These are phyloP conservation scores for Hemisphaericaspora xylofermentans DNA, from an alignment of 1,139 yeast genomes.

Conservation along the genomic window DNA sequence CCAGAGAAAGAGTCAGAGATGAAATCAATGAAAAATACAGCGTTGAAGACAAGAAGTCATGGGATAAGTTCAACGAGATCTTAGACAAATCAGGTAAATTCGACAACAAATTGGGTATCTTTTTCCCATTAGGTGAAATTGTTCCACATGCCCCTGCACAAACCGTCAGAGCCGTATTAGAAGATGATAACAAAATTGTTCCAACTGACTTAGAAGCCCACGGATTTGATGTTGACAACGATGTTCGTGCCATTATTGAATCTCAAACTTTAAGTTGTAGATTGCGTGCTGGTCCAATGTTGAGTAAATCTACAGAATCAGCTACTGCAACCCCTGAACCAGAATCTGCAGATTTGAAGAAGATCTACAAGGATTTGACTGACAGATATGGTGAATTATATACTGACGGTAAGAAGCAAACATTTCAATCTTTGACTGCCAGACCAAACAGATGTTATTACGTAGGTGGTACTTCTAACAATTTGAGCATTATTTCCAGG, in stretches of 20 bases:
- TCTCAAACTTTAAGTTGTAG: conserved; percentile 86
- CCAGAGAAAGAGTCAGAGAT: conserved; percentile 76
- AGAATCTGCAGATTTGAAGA: conserved; percentile 15
- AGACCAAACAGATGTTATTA: conserved; percentile 72
- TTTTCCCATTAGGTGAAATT: conserved; percentile 86
- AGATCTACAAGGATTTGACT: conserved; percentile 25
- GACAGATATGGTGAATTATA: conserved; percentile 41
- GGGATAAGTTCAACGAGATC: conserved; percentile 67
- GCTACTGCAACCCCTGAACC: conserved; percentile 16
- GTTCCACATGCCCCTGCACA: conserved; percentile 77
- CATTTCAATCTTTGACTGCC: conserved; percentile 41
- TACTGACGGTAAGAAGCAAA: conserved; percentile 52
- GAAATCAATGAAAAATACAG: conserved; percentile 50
- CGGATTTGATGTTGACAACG: conserved; percentile 54
- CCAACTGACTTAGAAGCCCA: conserved; percentile 19
- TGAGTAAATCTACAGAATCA: conserved; percentile 22
- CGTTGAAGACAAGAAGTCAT: conserved; percentile 34
- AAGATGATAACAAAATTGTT: conserved; percentile 19
- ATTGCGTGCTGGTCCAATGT: conserved; percentile 74
- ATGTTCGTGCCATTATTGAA: conserved; percentile 77
- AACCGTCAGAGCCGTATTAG: conserved; percentile 47
- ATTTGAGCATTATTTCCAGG: conserved; percentile 61
- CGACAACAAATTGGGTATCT: conserved; percentile 63
- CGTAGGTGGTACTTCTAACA: conserved; percentile 88
- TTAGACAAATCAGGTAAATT: conserved; percentile 34